These are phyloP conservation scores for Anaeromyces robustus DNA, from an alignment of 192 early-diverging fungal genomes.

Conservation along the genomic window DNA sequence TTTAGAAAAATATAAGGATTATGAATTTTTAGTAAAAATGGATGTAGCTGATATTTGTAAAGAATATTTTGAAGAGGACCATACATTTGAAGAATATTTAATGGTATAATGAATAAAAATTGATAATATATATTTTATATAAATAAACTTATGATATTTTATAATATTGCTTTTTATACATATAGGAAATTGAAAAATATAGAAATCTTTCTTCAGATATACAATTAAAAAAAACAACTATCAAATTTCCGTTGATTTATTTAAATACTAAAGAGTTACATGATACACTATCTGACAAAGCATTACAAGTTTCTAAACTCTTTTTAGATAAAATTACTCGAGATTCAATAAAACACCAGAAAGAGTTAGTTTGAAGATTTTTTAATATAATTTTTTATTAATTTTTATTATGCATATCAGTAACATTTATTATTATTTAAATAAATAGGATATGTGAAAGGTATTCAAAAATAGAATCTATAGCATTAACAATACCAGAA, in stretches of 20 bases:
- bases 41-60: slow-evolving; percentile 13
- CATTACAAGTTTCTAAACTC: slow-evolving; percentile 20
- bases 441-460: slow-evolving; percentile 26
- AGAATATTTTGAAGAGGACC: slow-evolving; percentile 22
- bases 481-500: slow-evolving; percentile 31
- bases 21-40: slow-evolving; percentile 17
- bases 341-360: slow-evolving; percentile 28
- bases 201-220: slow-evolving; percentile 16
- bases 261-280: slow-evolving; percentile 34
- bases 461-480: slow-evolving; percentile 30
- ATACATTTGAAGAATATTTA: slow-evolving; percentile 33
- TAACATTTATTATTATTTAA: background rate
- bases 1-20: slow-evolving; percentile 22
- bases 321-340: slow-evolving; percentile 29
- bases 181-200: slow-evolving; percentile 36
- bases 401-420: slow-evolving; percentile 1
- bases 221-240: slow-evolving; percentile 13
- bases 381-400: slow-evolving; percentile 1
- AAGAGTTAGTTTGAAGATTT: slow-evolving; percentile 11
- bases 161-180: too few relatives aligned
- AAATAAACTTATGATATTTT: too few relatives aligned
- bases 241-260: slow-evolving; percentile 33
- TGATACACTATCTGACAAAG: slow-evolving; percentile 16
- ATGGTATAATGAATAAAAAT: slow-evolving; percentile 7
- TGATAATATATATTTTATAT: too few relatives aligned